Conservation (phyloP, 1,139 yeast species). For the Magnusiomyces paraingens region DNA sequence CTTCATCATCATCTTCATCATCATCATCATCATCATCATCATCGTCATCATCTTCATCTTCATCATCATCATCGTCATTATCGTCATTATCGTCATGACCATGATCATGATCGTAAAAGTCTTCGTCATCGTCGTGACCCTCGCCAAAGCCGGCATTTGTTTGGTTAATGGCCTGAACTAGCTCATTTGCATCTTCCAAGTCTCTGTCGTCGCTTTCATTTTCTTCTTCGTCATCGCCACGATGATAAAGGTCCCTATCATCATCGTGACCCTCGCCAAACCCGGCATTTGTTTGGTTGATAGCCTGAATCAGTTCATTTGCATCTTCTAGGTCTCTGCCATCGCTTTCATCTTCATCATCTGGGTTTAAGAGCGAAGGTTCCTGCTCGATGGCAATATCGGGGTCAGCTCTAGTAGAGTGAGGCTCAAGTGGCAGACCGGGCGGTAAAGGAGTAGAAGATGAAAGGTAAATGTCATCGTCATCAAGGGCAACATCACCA, state of each 20-base stretch:
- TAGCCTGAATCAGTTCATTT: no score
- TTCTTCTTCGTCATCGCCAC: slow-evolving; percentile 18
- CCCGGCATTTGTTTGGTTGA: slow-evolving; percentile 11
- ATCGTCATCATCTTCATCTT: slow-evolving; percentile 27
- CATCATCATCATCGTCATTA: slow-evolving; percentile 11
- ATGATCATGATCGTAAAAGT: slow-evolving; percentile 27
- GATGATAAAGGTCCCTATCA: slow-evolving; percentile 21
- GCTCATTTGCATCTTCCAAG: slow-evolving; percentile 13
- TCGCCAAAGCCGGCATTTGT: slow-evolving; percentile 22
- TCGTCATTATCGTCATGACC: slow-evolving; percentile 22
- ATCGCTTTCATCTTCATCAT: slow-evolving; percentile 2
- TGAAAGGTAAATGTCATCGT: slow-evolving; percentile 22
- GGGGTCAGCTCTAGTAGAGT: background rate
- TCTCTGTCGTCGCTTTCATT: background rate
- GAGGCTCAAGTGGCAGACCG: background rate
- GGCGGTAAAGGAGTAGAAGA: background rate
- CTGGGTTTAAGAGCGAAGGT: slow-evolving; percentile 6
- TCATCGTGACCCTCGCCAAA: slow-evolving; percentile 27
- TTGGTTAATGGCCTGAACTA: no score
- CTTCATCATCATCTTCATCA: slow-evolving; percentile 8
- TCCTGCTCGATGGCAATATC: slow-evolving; percentile 5
- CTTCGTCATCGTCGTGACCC: slow-evolving; percentile 23
- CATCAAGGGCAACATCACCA: slow-evolving; percentile 20
- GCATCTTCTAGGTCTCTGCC: slow-evolving; percentile 13
- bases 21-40: slow-evolving; percentile 24